Conservation (phyloP, 73 alveolate genomes). For the Tetrahymena thermophila region DNA sequence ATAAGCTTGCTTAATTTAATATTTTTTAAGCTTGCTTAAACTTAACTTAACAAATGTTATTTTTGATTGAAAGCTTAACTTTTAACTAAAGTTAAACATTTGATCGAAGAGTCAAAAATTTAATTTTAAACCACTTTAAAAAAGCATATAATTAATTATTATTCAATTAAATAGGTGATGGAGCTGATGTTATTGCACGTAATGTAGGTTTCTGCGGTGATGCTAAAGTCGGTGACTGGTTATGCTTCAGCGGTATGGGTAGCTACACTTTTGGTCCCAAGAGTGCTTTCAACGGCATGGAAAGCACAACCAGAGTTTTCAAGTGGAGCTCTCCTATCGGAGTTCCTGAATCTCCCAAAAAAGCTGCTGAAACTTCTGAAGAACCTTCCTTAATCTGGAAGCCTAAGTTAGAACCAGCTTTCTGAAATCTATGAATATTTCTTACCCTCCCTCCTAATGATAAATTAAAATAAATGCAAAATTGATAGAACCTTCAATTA, state of each 20-base stretch:
- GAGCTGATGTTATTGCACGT: constrained; percentile 29
- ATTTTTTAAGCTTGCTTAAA: not conserved
- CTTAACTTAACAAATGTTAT: not conserved
- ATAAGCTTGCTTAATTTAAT: not conserved
- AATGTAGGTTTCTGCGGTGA: constrained; percentile 10
- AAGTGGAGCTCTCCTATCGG: not conserved
- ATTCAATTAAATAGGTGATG: constrained; percentile 1
- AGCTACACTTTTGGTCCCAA: constrained; percentile 33
- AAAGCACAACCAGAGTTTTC: constrained; percentile 5
- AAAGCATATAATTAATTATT: not conserved
- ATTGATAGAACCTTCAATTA: not conserved
- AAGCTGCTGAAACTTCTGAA: not conserved
- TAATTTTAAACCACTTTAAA: not conserved
- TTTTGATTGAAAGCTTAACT: not conserved
- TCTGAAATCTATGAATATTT: not conserved
- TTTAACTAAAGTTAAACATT: not conserved
- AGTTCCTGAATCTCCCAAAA: not conserved
- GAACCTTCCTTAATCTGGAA: not conserved
- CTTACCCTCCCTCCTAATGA: too few species aligned
- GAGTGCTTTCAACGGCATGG: constrained; percentile 37
- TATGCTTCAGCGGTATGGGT: constrained; percentile 34
- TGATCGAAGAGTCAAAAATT: not conserved
- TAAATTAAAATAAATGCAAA: not conserved
- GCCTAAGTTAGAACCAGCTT: not conserved
- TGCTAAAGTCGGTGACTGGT: constrained; percentile 33